Conservation (phyloP, 164 flowering plant species). For the Vitis rupestris region DNA sequence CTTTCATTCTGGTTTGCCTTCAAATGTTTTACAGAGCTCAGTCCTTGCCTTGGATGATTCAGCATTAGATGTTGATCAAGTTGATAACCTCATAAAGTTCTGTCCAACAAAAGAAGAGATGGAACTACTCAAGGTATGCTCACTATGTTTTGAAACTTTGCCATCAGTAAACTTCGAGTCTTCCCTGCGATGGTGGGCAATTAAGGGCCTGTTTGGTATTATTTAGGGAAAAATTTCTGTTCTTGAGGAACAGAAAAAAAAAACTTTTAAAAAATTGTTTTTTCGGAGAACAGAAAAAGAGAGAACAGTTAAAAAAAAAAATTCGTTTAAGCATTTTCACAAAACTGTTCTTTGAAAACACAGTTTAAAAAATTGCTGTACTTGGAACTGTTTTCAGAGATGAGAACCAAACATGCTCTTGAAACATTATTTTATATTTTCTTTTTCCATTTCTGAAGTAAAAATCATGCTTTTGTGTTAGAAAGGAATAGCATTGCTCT, state of each 20-base stretch:
- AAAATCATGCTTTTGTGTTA: too few species aligned
- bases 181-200: background rate
- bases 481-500: background rate
- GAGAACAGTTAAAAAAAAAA: too few species aligned
- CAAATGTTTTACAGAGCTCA: conserved; percentile 49
- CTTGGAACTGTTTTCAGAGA: too few species aligned
- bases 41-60: conserved; percentile 89
- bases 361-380: too few species aligned
- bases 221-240: background rate
- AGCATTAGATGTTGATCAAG: conserved; percentile 85
- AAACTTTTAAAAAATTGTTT: too few species aligned
- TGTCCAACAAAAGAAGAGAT: conserved; percentile 98
- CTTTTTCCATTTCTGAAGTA: too few species aligned
- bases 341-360: too few species aligned
- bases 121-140: conserved; percentile 76
- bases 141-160: background rate
- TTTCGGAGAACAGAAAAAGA: too few species aligned
- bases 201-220: background rate
- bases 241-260: background rate
- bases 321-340: too few species aligned
- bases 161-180: background rate
- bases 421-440: too few species aligned
- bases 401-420: too few species aligned
- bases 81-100: conserved; percentile 93
- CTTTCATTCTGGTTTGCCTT: conserved; percentile 5